phyloP scores from a whole-genome alignment of 768 basidiomycete species.

The Suillus luteus region DNA sequence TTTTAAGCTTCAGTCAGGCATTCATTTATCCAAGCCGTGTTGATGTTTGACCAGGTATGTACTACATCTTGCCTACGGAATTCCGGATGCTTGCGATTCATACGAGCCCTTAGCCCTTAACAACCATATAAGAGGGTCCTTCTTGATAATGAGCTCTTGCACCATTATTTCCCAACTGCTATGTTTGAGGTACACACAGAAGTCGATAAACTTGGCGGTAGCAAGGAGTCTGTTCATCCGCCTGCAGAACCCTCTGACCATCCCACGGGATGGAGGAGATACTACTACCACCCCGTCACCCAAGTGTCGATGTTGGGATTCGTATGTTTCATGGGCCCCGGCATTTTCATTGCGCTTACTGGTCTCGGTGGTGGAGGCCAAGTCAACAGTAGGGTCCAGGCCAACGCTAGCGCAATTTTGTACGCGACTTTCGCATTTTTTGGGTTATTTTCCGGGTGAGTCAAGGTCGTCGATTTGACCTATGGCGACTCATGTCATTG shows the following conservation, averaged over 20 bases:
- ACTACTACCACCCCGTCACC: conserved; percentile 53
- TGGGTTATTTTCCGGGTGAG: conserved; percentile 72
- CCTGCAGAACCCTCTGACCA: conserved; percentile 39
- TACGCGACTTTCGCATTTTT: conserved; percentile 64
- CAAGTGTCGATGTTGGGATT: conserved; percentile 63
- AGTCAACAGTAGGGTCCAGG: conserved; percentile 61
- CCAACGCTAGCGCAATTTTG: conserved; percentile 69
- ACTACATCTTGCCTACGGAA: background rate
- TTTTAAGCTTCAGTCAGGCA: background rate
- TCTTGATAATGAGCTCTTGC: background rate
- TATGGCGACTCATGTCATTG: background rate
- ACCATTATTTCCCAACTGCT: background rate
- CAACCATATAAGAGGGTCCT: background rate
- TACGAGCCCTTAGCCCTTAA: background rate
- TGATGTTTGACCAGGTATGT: background rate
- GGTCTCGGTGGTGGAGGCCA: conserved; percentile 83
- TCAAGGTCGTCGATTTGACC: conserved; percentile 18
- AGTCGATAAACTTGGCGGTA: background rate
- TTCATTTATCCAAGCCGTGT: background rate
- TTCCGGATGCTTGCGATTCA: background rate
- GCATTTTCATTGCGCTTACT: conserved; percentile 78
- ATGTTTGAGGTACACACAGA: conserved; percentile 26
- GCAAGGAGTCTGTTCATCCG: background rate
- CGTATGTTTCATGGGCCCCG: conserved; percentile 59
- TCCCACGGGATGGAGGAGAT: conserved; percentile 51